A percentile compares a stretch with the other conserved stretches of the same genome.
Evolutionary conservation across 805 yeast genomes (phyloP).

Genomic region (Candida sithepensis): DNA sequence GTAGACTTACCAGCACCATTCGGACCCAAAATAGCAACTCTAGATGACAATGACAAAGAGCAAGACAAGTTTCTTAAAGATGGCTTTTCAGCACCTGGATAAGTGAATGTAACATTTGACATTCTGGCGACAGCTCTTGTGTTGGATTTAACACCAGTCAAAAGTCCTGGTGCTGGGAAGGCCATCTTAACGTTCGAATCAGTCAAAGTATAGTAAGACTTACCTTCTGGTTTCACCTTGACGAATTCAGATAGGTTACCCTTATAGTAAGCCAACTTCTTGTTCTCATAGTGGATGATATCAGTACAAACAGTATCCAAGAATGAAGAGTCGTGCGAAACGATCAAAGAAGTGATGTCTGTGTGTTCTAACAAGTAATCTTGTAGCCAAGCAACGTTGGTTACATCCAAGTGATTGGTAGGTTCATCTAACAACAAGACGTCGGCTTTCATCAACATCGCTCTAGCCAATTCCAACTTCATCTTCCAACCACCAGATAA

Average conservation of each 20-base stretch:
- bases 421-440: conserved; percentile 95
- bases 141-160: conserved; percentile 94
- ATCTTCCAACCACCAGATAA: conserved; percentile 99
- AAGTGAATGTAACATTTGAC: conserved; percentile 78
- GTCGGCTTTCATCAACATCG: conserved; percentile 97
- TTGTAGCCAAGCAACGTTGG: conserved; percentile 90
- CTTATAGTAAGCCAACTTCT: conserved; percentile 90
- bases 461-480: conserved; percentile 98
- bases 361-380: conserved; percentile 79
- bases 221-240: conserved; percentile 90
- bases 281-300: conserved; percentile 93
- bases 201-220: conserved; percentile 89
- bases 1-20: conserved; percentile 99
- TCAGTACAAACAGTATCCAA: conserved; percentile 95
- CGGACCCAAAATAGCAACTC: conserved; percentile 96
- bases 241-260: conserved; percentile 95
- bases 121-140: conserved; percentile 80
- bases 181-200: conserved; percentile 94
- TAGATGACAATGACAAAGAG: conserved; percentile 90
- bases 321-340: conserved; percentile 97
- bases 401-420: conserved; percentile 95
- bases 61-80: conserved; percentile 77
- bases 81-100: conserved; percentile 87
- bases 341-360: conserved; percentile 89
- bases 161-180: conserved; percentile 97